Base-by-base conservation (phyloP, 805 yeast species). In the Saccharomycopsis microspora region DNA sequence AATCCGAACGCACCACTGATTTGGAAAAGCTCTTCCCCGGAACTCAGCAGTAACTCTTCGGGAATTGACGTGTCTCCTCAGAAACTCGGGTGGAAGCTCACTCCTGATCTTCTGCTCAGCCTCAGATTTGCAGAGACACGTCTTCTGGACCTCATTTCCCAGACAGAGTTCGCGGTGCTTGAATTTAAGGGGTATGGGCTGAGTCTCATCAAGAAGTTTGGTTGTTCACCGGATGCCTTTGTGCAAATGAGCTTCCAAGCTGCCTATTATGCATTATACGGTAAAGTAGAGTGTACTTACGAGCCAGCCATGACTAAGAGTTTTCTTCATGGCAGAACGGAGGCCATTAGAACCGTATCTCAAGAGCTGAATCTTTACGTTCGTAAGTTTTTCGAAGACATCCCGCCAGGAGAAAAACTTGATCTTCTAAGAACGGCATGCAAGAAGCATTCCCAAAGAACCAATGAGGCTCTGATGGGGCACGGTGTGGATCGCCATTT, bases 241-340 rank as follows among this genome's bases (percentile, higher is more conserved):
- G 82, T 84, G 37, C 97, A 88, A 63, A 86, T 88, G 90, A 82
- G 88, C 29, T 86, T 87, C 69, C 96, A 88, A 64, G 85, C 93
- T 5, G 87, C 95, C 3, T 88, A 87, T 63, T 88, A 85, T 60
- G 94, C 96, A 0, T 71, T 88, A 37, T 88, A 88, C 60, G 96
- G 97, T 43, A 85, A 84, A 60, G 90, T 87, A 38, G 97, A 87
- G 63, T 85, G 94, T 54, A 86, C 95, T 4, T 88, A 88, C 62
- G 97, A 88, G 65, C 97, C 97, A 1, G 96, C 96, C 5, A 88
- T 88, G 97, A 89, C 96, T 3, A 88, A 88, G 63, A 70, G 69
- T 50, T 88, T 81, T 61, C 72, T 82, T 54, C 95, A 88, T 60
- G 97, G 96, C 7, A 75, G 97, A 62, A 88, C 97, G 1, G 97